A percentile compares a stretch with the other conserved stretches of the same genome.
phyloP scores from a whole-genome alignment of 2,329 filamentous ascomycete genomes.

The Kalmusia sp. region DNA sequence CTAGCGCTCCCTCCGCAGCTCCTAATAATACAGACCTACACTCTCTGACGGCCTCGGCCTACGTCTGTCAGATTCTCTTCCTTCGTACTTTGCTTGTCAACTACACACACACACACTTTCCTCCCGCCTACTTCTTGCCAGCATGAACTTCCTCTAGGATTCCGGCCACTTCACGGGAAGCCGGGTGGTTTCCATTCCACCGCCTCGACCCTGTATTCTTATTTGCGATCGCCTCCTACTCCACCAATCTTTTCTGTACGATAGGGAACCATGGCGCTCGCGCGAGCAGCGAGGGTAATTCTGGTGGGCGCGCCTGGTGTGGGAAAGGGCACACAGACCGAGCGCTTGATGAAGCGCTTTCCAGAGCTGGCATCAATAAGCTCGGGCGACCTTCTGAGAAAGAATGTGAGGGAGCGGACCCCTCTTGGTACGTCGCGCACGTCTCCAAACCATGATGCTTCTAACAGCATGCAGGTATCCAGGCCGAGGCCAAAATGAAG shows the following conservation, averaged over 20 bases:
- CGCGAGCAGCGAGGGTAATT: constrained; percentile 86
- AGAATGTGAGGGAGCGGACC: constrained; percentile 90
- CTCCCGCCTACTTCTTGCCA: constrained; percentile 12
- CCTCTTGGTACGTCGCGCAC: constrained; percentile 70
- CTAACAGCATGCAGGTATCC: constrained; percentile 69
- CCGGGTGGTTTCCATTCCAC: constrained; percentile 31
- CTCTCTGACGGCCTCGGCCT: background rate
- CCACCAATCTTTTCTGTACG: constrained; percentile 6
- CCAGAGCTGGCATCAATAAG: constrained; percentile 90
- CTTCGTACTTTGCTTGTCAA: background rate
- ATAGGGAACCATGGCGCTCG: constrained; percentile 33
- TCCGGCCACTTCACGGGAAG: constrained; percentile 24
- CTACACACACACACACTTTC: background rate
- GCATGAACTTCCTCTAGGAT: constrained; percentile 31
- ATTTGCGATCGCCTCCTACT: background rate
- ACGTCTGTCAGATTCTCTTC: background rate
- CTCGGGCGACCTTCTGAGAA: constrained; percentile 88
- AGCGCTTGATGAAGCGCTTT: constrained; percentile 84
- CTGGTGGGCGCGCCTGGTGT: constrained; percentile 95
- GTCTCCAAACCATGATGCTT: constrained; percentile 10
- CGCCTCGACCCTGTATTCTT: constrained; percentile 17
- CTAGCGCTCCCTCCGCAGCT: background rate
- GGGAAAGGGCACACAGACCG: constrained; percentile 95
- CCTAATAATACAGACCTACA: constrained; percentile 1
- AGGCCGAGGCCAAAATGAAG: constrained; percentile 89